Evolutionary conservation across 2,329 filamentous ascomycete species (phyloP), one percentile per base, ranked within the genome.

Genomic region (Epichloe sp.): DNA sequence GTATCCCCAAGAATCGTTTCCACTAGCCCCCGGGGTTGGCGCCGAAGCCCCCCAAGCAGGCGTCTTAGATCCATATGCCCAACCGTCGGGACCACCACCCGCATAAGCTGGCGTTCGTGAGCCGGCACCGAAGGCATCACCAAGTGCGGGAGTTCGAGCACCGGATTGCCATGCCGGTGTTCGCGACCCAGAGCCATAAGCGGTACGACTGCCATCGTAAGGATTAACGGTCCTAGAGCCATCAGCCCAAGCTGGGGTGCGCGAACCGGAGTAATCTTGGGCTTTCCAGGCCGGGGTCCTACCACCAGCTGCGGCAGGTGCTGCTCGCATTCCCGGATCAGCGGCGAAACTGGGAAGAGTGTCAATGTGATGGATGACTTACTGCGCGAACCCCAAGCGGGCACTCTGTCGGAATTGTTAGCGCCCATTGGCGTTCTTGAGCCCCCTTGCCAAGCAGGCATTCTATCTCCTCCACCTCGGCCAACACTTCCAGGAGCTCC

Each of bases 121-220:
- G 7, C 84, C 83, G 51, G 77, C 75, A 50, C 76, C 79, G 60
- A 85, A 86, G 19, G 75, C 74, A 60, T 84, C 78, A 14, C 75
- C 72, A 19, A 59, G 60, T 1, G 80, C 79, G 50, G 86, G 72
- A 1, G 86, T 91, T 64, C 85, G 84, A 50, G 83, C 80, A 49
- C 85, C 86, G 2, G 88, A 85, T 53, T 83, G 83, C 86, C 86
- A 90, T 5, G 84, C 85, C 7, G 85, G 85, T 1, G 85, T 89
- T 49, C 86, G 80, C 46, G 77, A 77, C 34, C 83, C 82, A 21
- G 77, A 76, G 17, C 88, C 88, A 59, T 95, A 94, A 2, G 87
- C 80, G 15, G 88, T 90, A 44, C 83, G 82, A 63, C 71, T 84
- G 54, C 85, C 85, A 58, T 85, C 83, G 59, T 87, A 86, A 1